Evolutionary conservation across 805 yeast genomes (phyloP), one percentile per base, ranked within the genome.

Genomic region (Yamadazyma akitaensis): DNA sequence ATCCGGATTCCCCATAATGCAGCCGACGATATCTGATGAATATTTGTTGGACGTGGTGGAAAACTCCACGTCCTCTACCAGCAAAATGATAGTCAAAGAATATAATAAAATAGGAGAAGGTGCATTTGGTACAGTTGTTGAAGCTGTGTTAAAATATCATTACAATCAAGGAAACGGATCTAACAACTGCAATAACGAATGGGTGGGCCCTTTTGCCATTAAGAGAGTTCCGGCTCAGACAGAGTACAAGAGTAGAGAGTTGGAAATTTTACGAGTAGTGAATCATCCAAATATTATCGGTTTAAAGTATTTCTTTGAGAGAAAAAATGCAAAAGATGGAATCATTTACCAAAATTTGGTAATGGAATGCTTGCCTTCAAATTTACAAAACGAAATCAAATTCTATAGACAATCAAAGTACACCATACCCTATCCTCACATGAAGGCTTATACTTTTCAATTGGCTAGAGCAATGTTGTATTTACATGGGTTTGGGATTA

Each of bases 181-280:
- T 10, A 35, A 17, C 10, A 17, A 24, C 24, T 34, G 42, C n/a
- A 39, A 31, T 7, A 43, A 43, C 13, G 32, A 17, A 19, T 82
- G 88, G 87, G 67, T 81, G 34, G 95, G 95, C 1, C 95, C 95
- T 0, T 87, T 79, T 69, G 94, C 94, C 17, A 85, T 87, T 49
- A 87, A 87, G 58, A 78, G 88, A 55, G 94, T 86, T 1, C 91
- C 92, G 21, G 92, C 94, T 1, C 94, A 87, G 59, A 87, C 94
- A 0, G 95, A 87, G 63, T 87, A 86, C 63, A 87, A 87, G 64
- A 80, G 87, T 42, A 73, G 96, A 64, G 96, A 87, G 64, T 71
- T 87, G 56, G 92, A 85, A 62, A 81, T 87, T 34, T 71, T 87
- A 56, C 75, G 91, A 58, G 75, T 81, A 26, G 85, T 90, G 9